phyloP scores from a whole-genome alignment of 2,329 filamentous ascomycete species.

The Zymoseptoria pseudotritici region DNA sequence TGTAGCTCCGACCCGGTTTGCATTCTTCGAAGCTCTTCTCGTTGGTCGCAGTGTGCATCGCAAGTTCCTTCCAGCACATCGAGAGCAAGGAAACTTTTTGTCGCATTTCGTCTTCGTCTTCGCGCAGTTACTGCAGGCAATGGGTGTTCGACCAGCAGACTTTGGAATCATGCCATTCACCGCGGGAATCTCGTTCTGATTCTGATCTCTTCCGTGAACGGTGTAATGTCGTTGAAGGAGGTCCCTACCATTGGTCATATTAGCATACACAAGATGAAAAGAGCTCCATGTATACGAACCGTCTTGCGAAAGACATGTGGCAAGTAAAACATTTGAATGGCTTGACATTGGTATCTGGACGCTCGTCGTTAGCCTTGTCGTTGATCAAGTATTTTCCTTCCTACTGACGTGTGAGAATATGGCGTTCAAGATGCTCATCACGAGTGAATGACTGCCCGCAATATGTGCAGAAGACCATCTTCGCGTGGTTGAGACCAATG shows the following conservation, averaged over 20 bases:
- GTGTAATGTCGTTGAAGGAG: conserved; percentile 46
- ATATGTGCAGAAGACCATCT: conserved; percentile 48
- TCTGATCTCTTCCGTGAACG: conserved; percentile 44
- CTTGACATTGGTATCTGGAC: conserved; percentile 47
- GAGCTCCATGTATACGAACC: conserved; percentile 31
- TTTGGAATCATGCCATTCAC: conserved; percentile 46
- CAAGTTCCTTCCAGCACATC: conserved; percentile 44
- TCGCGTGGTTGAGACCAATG: neutral
- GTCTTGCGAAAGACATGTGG: conserved; percentile 48
- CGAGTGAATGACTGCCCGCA: conserved; percentile 47
- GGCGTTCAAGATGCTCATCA: conserved; percentile 46
- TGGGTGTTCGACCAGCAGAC: conserved; percentile 45
- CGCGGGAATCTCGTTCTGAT: conserved; percentile 43
- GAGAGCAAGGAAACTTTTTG: conserved; percentile 48
- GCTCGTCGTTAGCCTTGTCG: neutral
- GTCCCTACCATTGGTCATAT: conserved; percentile 30
- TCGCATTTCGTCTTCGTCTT: conserved; percentile 50
- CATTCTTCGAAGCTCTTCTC: conserved; percentile 41
- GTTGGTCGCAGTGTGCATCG: conserved; percentile 43
- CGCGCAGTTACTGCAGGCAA: conserved; percentile 47
- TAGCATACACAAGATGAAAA: neutral
- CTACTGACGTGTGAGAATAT: conserved; percentile 35
- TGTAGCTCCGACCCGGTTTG: conserved; percentile 28
- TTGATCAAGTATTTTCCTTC: conserved; percentile 3
- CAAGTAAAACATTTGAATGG: conserved; percentile 49